Percentiles rank a stretch among this genome's conserved stretches.
Conservation (phyloP, 495 filamentous ascomycete species). For the Tirmania nivea region DNA sequence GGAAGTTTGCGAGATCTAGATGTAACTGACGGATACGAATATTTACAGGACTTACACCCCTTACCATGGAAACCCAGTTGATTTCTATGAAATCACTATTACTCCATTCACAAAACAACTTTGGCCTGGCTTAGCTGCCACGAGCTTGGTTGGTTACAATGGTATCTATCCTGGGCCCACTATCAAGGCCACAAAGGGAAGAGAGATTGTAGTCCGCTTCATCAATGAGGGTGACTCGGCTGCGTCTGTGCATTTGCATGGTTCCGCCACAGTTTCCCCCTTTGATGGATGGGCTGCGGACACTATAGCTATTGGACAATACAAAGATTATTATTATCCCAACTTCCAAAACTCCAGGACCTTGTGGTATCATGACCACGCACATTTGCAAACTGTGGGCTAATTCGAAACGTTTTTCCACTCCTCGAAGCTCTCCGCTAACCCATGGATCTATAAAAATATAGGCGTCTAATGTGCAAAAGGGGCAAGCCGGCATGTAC, state of each 20-base stretch:
- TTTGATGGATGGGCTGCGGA: slow-evolving; percentile 38
- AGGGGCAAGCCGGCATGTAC: slow-evolving; percentile 31
- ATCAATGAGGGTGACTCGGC: slow-evolving; percentile 26
- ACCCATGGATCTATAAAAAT: background rate
- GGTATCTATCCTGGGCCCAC: slow-evolving; percentile 33
- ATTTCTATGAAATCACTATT: slow-evolving; percentile 31
- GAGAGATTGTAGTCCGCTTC: slow-evolving; percentile 28
- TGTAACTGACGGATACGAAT: no score
- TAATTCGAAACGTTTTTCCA: background rate
- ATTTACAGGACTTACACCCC: background rate
- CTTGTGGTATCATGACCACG: slow-evolving; percentile 40
- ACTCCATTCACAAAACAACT: slow-evolving; percentile 25
- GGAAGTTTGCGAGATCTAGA: background rate
- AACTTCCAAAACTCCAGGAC: slow-evolving; percentile 29
- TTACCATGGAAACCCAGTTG: slow-evolving; percentile 10
- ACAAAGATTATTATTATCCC: slow-evolving; percentile 40
- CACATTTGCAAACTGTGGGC: slow-evolving; percentile 11
- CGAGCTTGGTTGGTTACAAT: slow-evolving; percentile 30
- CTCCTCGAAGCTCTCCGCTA: background rate
- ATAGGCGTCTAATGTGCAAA: slow-evolving; percentile 33
- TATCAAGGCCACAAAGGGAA: slow-evolving; percentile 24
- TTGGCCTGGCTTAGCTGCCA: slow-evolving; percentile 25
- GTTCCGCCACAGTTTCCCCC: slow-evolving; percentile 26
- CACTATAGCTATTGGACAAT: slow-evolving; percentile 26
- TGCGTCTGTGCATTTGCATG: slow-evolving; percentile 31